Percentiles rank a stretch among this genome's conserved stretches.
Conservation (phyloP, 23 red algal species). For the Gracilaria gracilis region DNA sequence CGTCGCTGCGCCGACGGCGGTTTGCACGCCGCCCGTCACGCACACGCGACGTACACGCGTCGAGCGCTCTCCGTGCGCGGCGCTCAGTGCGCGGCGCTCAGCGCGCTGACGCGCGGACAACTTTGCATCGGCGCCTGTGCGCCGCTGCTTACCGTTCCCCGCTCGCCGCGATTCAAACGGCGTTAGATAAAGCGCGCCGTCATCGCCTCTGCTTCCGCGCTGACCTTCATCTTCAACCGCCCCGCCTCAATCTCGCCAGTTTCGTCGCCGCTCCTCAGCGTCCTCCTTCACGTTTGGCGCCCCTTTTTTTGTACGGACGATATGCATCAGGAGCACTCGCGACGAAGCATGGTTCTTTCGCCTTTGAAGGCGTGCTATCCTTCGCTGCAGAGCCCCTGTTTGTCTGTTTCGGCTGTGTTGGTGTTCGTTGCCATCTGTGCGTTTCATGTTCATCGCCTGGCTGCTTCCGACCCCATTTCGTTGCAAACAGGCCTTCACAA, state of each 20-base stretch:
- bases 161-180: not conserved
- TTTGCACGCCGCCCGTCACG: not conserved
- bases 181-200: not conserved
- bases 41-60: constrained; percentile 2
- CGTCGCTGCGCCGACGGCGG: not conserved
- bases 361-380: not conserved
- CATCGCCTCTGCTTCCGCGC: not conserved
- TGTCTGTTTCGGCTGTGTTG: not conserved
- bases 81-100: not conserved
- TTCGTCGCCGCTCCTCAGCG: not conserved
- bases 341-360: not conserved
- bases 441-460: not conserved
- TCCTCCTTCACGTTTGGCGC: not conserved
- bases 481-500: not conserved
- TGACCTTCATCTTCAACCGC: not conserved
- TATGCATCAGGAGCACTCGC: not conserved
- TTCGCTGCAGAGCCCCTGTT: constrained; percentile 12
- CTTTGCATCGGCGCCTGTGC: not conserved
- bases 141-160: constrained; percentile 15
- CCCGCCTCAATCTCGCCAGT: not conserved
- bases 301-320: not conserved
- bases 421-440: not conserved
- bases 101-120: not conserved
- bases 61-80: too few species aligned
- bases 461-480: not conserved